A percentile compares a stretch with the other conserved stretches of the same genome.
Evolutionary conservation across 495 filamentous ascomycete species (phyloP).

Genomic region (Diplogelasinospora grovesii): DNA sequence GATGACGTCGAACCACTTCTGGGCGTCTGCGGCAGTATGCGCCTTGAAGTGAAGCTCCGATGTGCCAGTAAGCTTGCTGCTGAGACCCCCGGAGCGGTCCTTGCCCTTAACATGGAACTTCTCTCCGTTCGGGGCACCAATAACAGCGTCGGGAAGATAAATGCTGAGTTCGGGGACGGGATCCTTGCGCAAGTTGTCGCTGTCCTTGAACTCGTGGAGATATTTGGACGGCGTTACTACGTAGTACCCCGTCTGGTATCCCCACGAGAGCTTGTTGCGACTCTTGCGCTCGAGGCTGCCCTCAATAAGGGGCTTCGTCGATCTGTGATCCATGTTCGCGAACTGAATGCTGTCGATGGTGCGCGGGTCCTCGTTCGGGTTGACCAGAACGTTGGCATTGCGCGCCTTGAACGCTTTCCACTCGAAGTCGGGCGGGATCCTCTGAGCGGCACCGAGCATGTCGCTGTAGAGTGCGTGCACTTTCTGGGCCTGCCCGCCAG

Average conservation of each 20-base stretch:
- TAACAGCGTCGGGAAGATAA: constrained; percentile 82
- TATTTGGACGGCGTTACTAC: constrained; percentile 80
- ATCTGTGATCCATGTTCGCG: constrained; percentile 77
- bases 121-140: constrained; percentile 65
- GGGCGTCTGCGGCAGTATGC: constrained; percentile 63
- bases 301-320: constrained; percentile 78
- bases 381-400: constrained; percentile 64
- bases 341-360: constrained; percentile 66
- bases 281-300: constrained; percentile 82
- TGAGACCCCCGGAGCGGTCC: constrained; percentile 51
- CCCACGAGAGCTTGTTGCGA: constrained; percentile 64
- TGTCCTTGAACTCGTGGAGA: constrained; percentile 93
- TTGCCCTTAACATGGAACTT: constrained; percentile 97
- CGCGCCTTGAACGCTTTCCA: constrained; percentile 76
- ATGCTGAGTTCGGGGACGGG: constrained; percentile 80
- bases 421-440: constrained; percentile 85
- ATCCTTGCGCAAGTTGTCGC: constrained; percentile 75
- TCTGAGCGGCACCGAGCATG: constrained; percentile 68
- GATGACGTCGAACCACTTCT: constrained; percentile 78
- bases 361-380: constrained; percentile 67
- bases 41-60: constrained; percentile 57
- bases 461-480: constrained; percentile 73
- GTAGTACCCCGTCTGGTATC: constrained; percentile 77
- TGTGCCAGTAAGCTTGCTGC: constrained; percentile 45
- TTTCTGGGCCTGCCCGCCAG: constrained; percentile 74